A percentile compares a stretch with the other conserved stretches of the same genome.
Conservation (phyloP, 495 filamentous ascomycete species). For the Ascodesmis nigricans region DNA sequence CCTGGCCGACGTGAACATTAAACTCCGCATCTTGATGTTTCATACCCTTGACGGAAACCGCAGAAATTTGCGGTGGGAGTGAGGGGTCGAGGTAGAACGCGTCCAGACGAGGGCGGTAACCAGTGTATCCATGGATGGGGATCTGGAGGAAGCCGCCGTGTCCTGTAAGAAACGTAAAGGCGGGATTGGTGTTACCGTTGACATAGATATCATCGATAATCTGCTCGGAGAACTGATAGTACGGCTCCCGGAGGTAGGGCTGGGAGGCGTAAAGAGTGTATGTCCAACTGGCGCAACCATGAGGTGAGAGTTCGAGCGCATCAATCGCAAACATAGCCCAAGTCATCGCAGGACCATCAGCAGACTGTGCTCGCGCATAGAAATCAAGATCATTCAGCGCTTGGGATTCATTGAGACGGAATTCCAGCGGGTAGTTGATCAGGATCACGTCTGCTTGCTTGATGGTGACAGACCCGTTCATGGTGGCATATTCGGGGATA, state of each 20-base stretch:
- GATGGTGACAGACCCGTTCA: slow-evolving; percentile 34
- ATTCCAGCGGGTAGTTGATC: slow-evolving; percentile 33
- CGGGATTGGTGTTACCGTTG: slow-evolving; percentile 40
- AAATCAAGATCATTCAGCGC: slow-evolving; percentile 30
- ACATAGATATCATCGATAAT: slow-evolving; percentile 37
- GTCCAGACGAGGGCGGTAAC: slow-evolving; percentile 28
- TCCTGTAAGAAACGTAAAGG: slow-evolving; percentile 39
- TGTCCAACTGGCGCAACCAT: slow-evolving; percentile 34
- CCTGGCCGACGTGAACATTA: slow-evolving; percentile 11
- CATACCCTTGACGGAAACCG: slow-evolving; percentile 19
- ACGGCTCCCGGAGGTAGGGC: slow-evolving; percentile 34
- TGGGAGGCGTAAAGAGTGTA: slow-evolving; percentile 31
- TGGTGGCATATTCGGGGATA: slow-evolving; percentile 41
- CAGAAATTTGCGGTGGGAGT: slow-evolving; percentile 33
- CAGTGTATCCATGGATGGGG: slow-evolving; percentile 32
- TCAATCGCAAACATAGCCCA: slow-evolving; percentile 34
- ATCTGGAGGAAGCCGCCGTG: slow-evolving; percentile 35
- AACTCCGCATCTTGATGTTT: slow-evolving; percentile 20
- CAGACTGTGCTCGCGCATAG: slow-evolving; percentile 35
- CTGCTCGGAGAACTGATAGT: slow-evolving; percentile 47
- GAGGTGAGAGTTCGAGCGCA: slow-evolving; percentile 31
- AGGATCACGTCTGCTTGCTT: slow-evolving; percentile 40
- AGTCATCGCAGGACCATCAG: slow-evolving; percentile 39
- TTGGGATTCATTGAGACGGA: slow-evolving; percentile 19
- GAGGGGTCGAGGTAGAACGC: slow-evolving; percentile 32